Conservation (phyloP, 768 basidiomycete genomes). For the Suillus lakei region DNA sequence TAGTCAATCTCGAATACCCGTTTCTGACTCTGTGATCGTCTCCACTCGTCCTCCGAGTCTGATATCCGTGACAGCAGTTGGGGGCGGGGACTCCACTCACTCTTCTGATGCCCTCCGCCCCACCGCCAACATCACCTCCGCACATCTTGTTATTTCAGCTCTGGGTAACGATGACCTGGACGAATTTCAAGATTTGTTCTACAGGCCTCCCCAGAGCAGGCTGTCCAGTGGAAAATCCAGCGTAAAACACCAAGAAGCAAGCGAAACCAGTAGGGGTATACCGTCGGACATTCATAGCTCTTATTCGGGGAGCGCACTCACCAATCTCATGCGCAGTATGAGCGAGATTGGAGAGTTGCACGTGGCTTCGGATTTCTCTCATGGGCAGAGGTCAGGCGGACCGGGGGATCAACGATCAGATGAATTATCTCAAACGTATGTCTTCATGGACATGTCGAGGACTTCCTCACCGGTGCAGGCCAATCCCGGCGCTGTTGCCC, state of each 20-base stretch:
- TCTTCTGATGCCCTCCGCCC: slow-evolving; percentile 13
- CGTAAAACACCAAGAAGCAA: slow-evolving; percentile 9
- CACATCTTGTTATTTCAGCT: slow-evolving; percentile 43
- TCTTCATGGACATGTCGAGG: slow-evolving; percentile 22
- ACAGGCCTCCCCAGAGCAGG: slow-evolving; percentile 43
- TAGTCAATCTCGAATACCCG: not conserved
- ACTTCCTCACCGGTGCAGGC: slow-evolving; percentile 19
- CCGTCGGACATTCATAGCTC: slow-evolving; percentile 37
- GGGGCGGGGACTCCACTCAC: not conserved
- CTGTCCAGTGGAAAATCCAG: slow-evolving; percentile 1
- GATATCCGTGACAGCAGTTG: not conserved
- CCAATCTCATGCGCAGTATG: slow-evolving; percentile 44
- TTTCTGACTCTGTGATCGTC: not conserved
- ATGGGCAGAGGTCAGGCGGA: slow-evolving; percentile 15
- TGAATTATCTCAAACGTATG: slow-evolving; percentile 16
- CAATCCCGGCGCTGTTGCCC: slow-evolving; percentile 12
- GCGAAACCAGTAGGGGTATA: slow-evolving; percentile 22
- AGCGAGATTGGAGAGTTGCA: slow-evolving; percentile 38
- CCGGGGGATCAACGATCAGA: slow-evolving; percentile 17
- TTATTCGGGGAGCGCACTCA: slow-evolving; percentile 40
- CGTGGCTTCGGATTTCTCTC: slow-evolving; percentile 18
- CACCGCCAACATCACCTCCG: slow-evolving; percentile 42
- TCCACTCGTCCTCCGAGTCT: not conserved
- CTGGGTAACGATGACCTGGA: slow-evolving; percentile 71
- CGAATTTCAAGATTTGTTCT: slow-evolving; percentile 78